Base-by-base conservation (phyloP, 768 basidiomycete genomes). In the Obba rivulosa region DNA sequence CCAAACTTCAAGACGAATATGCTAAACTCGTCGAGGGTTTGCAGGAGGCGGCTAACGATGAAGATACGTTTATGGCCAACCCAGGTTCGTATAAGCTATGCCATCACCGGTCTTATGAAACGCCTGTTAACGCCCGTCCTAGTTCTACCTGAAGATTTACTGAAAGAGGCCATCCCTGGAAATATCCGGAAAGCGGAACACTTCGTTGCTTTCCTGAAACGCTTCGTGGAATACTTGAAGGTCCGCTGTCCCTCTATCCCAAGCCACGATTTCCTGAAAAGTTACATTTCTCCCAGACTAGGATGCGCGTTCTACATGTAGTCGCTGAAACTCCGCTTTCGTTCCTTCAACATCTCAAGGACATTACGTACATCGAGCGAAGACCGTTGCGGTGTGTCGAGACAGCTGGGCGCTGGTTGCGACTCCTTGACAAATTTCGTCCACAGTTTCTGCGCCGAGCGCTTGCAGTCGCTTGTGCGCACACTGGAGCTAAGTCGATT, bases 161-260 rank as follows among this genome's bases (percentile, higher is more conserved):
- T 99, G 41, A 86, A 84, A 45, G 96, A 99, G 69, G 95, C 96
- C 5, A 79, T 99, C 42, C 96, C 96, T 25, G 96, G 96, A 10
- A 99, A 99, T 60, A 99, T 99, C 51, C 79, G 96, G 40, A 96
- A 98, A 66, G 96, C 96, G 0, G 96, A 99, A 62, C 96, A 99
- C 69, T 99, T 99, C 59, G 92, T 97, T 14, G 95, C 96, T 0
- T 99, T 99, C 70, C 69, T 99, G 52, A 97, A 95, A 67, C 83
- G 96, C 45, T 96, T 99, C 61, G 92, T 99, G 21, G 96, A 99
- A 69, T 99, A 99, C 66, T 78, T 99, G 45, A 99, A 98, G 79
- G 95, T 92, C 43, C 16, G 58, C 38, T 28, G 25, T 34, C 41
- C 34, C 3, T 31, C 37, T 35, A 18, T n/a, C 2, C 16, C 20